Evolutionary conservation across 352 stramenopile species (phyloP), one percentile per base, ranked within the genome.

Genomic region (Globisporangium echinulatum): DNA sequence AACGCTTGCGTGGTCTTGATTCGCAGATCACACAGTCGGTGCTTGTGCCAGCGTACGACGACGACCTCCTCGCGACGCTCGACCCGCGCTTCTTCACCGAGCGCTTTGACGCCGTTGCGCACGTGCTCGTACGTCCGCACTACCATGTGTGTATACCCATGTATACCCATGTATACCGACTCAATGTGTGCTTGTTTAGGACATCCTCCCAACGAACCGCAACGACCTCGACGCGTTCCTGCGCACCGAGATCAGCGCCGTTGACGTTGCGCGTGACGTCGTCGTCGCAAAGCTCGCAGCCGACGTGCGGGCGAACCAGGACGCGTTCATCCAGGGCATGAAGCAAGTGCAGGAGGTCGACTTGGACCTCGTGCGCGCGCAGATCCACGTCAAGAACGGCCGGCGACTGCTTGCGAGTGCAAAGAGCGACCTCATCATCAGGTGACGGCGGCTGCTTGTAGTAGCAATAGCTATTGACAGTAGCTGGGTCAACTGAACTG

Each of bases 311-410:
- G 71, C 71, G 7, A 94, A 95, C 50, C 80, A 92, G 59, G 78
- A 74, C 49, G 69, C 82, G 39, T 78, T 95, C 33, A 91, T 94
- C 57, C 72, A 93, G 63, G 86, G 86, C 15, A 92, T 95, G 81
- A 92, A 88, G 46, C 80, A 90, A 36, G 86, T 95, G 49, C 82
- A 95, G 49, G 85, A 95, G 40, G 86, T 95, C 25, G 86, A 95
- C 64, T 62, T 95, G 17, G 84, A 95, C 59, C 69, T 95, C 38
- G 74, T 92, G 51, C 76, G 82, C 44, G 85, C 86, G 19, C 82
- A 93, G 58, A 94, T 95, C 46, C 86, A 95, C 57, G 86, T 95
- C 48, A 95, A 94, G 36, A 95, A 95, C 37, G 86, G 82, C 9
- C 74, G 86, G 1, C 77, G 84, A 8, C 64, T 93, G 47, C 72